Evolutionary conservation across 164 flowering plant genomes (phyloP).

Genomic region (Stephania japonica): DNA sequence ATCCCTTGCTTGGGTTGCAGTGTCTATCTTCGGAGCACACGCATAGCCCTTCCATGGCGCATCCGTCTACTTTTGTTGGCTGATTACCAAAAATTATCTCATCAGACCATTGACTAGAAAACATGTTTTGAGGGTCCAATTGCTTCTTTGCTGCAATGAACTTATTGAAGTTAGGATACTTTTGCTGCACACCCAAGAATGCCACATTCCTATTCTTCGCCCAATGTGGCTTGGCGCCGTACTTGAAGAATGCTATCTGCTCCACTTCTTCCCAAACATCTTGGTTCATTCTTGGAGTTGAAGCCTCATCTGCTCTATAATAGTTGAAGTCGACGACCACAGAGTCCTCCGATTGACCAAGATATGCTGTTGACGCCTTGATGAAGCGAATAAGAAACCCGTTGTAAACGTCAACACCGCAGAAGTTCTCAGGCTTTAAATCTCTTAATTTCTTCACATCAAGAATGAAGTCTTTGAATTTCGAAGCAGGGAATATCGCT

Average conservation of each 20-base stretch:
- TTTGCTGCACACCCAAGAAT: constrained; percentile 49
- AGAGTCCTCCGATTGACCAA: constrained; percentile 75
- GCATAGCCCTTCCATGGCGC: constrained; percentile 77
- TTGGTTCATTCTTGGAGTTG: constrained; percentile 64
- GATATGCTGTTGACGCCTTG: constrained; percentile 54
- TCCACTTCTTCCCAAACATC: constrained; percentile 83
- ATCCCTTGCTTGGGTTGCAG: constrained; percentile 60
- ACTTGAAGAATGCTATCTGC: constrained; percentile 83
- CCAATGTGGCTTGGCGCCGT: constrained; percentile 83
- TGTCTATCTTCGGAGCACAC: constrained; percentile 72
- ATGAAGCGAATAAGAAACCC: constrained; percentile 72
- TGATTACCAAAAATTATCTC: constrained; percentile 45
- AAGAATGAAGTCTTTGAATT: constrained; percentile 46
- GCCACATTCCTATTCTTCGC: constrained; percentile 75
- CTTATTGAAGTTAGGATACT: constrained; percentile 43
- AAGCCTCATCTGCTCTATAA: constrained; percentile 54
- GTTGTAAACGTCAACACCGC: constrained; percentile 72
- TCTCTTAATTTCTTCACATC: constrained; percentile 65
- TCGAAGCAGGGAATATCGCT: constrained; percentile 52
- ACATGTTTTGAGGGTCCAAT: constrained; percentile 51
- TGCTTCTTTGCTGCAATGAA: constrained; percentile 52
- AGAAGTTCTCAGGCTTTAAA: constrained; percentile 55
- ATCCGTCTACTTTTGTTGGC: constrained; percentile 41
- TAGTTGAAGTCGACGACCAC: constrained; percentile 80
- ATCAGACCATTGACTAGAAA: constrained; percentile 70